Base-by-base conservation (phyloP, 441 rosid species). In the Oxalis stricta region DNA sequence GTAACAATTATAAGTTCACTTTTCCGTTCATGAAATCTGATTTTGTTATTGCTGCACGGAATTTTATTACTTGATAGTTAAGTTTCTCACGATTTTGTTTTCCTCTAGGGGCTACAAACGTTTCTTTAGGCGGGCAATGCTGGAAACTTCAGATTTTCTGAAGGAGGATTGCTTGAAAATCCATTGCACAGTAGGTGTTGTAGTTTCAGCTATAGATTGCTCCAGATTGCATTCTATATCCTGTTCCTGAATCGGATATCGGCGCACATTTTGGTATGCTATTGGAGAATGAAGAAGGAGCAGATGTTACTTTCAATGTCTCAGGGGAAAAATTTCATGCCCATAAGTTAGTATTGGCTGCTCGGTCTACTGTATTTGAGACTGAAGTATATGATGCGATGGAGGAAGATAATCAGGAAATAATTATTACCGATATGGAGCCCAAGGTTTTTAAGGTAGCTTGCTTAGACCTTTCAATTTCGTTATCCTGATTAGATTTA, bases 181-280 rank as follows among this genome's bases (percentile, higher is more conserved):
- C 18, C 68, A 75, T 45, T 79, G 87, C 54, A 79, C 87, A 0
- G 87, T 79, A 13, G 87, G 87, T 40, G 87, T 79, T 60, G 87
- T 79, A 55, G 76, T 79, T 52, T 79, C 87, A 1, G 80, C 64
- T 23, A 75, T 64, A 62, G 87, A 79, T 53, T 79, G 83, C 17
- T 73, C 81, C 3, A 71, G 83, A 50, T 56, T 72, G 59, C 74
- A 79, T 46, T 57, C 83, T 10, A 72, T 79, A 53, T 72, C n/a
- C 68, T 45, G 87, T 75, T 55, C 87, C 87, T 11, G 78, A 67
- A 36, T 75, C 87, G 28, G 87, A 79, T 52, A 73, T 79, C 32
- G 87, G 87, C 13, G 57, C 69, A 31, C 76, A 79, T 36, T 75
- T 78, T 52, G 79, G 82, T 23, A 62, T 72, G 60, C 62, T 78